Base-by-base conservation (phyloP, 1,284 basidiomycete genomes). In the Sanghuangporus weigelae region DNA sequence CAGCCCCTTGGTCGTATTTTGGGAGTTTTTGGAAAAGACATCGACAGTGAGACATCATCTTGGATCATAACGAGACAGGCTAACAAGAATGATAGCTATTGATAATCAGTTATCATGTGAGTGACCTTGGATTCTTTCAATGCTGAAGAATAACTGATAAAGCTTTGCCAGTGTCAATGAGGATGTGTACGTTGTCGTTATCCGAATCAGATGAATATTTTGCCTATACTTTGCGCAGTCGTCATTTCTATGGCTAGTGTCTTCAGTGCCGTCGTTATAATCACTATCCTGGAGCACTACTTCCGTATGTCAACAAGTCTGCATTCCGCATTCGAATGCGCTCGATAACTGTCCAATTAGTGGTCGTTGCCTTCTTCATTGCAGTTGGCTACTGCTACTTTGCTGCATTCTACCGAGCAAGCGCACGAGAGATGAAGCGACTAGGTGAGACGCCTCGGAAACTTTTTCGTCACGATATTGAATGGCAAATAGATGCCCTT, bases 381-480 rank as follows among this genome's bases (percentile, higher is more conserved):
- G 71, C 75, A 1, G 66, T 81, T n/a, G 81, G 80, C 0, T 88
- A 86, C 68, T 75, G 73, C 68, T 81, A 86, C 72, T 79, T 87
- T 60, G 80, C 83, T 3, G 71, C 76, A 0, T 89, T 86, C 73
- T 91, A 91, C 71, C 77, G 85, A 11, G 80, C 84, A 0, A 86
- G 85, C 62, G 86, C 89, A 3, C 78, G 87, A 63, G 89, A 91
- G 72, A 75, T 91, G 67, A 91, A 90, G 73, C 81, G 89, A 2
- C 73, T 90, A 31, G 86, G 86, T 80, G 65, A 60, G 70, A 68
- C 35, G 14, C 40, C 2, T 10, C 23, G 53, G 53, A 2, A 31
- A 49, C 62, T 73, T 7, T 73, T 70, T 65, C 66, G 65, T 44
- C 67, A 42, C 46, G 60, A 39, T 57, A 14, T 66, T 11, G 31